Evolutionary conservation across 108 stramenopile species (phyloP).

Genomic region (Schizochytrium sp.): DNA sequence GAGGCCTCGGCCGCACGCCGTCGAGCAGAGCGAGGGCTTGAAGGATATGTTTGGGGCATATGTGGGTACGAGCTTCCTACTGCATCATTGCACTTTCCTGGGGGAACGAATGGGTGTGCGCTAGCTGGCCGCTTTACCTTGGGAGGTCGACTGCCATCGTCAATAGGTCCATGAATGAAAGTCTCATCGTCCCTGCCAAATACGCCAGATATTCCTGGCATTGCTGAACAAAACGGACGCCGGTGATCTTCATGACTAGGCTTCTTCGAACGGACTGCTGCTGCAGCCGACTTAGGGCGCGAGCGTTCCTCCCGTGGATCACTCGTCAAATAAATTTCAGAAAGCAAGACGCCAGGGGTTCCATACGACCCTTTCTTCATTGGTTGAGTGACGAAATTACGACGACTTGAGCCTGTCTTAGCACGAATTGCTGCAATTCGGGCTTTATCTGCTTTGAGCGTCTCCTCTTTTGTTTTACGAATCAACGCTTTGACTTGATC

Average conservation of each 20-base stretch:
- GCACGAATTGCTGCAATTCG: conserved; percentile 12
- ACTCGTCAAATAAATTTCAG: conserved; percentile 12
- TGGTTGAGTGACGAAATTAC: not conserved
- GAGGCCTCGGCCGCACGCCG: not conserved
- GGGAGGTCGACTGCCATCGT: not conserved
- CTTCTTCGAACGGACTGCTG: not conserved
- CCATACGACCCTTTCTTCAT: conserved; percentile 48
- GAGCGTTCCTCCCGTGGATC: conserved; percentile 55
- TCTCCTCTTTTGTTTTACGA: not conserved
- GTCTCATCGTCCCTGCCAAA: conserved; percentile 42
- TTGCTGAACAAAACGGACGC: not conserved
- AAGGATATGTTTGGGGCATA: not conserved
- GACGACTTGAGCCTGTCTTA: not conserved
- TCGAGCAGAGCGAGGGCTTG: not conserved
- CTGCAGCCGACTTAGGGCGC: conserved; percentile 25
- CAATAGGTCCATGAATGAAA: conserved; percentile 50
- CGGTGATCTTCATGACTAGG: not conserved
- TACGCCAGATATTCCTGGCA: not conserved
- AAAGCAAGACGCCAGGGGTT: conserved; percentile 19
- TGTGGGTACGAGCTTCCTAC: not conserved
- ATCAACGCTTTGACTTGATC: conserved; percentile 39
- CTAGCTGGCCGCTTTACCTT: not conserved
- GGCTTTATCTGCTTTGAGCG: not conserved
- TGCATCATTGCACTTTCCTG: not conserved
- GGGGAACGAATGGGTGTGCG: not conserved